Evolutionary conservation across 371 early-diverging fungal species (phyloP), one percentile per base, ranked within the genome.

Genomic region (Nematocida minor): DNA sequence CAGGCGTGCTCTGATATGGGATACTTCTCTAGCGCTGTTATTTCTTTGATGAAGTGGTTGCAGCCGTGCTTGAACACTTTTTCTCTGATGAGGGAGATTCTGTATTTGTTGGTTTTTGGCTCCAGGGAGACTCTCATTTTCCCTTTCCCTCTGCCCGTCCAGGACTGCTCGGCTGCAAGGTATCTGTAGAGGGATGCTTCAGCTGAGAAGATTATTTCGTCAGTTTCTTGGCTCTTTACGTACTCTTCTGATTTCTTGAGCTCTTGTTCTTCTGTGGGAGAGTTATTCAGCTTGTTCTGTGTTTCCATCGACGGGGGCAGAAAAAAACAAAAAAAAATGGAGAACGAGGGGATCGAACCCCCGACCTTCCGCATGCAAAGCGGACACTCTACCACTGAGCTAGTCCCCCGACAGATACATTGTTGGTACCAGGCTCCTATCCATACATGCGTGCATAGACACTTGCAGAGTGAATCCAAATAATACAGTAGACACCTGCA

Each of bases 231-330:
- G 1, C 31, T 25, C 27, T 66, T 31, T 16, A 9, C 27, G 48
- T 63, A 63, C 66, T 63, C 66, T 38, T 74, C 77, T 53, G 53
- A 27, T 53, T 41, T 64, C 55, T 53, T 51, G 7, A 32, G 0
- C 9, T 47, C 42, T 25, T 48, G 60, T 31, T 60, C 77, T n/a
- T n/a, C n/a, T n/a, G n/a, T n/a, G n/a, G n/a, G n/a, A n/a, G n/a
- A n/a, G n/a, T n/a, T n/a, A n/a, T n/a, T n/a, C n/a, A n/a, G n/a
- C n/a, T n/a, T n/a, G n/a, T 29, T 95, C 79, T 92, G 91, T 83
- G 94, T 95, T 25, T 96, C 96, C 0, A 96, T 96, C n/a, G n/a
- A n/a, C n/a, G 36, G 40, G 47, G 69, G 16, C 20, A 16, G 20
- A 66, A 68, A 63, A 55, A 34, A 44, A 66, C 16, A 66, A 36